Base-by-base conservation (phyloP, 257 asterid species). In the Nicotiana tomentosiformis region DNA sequence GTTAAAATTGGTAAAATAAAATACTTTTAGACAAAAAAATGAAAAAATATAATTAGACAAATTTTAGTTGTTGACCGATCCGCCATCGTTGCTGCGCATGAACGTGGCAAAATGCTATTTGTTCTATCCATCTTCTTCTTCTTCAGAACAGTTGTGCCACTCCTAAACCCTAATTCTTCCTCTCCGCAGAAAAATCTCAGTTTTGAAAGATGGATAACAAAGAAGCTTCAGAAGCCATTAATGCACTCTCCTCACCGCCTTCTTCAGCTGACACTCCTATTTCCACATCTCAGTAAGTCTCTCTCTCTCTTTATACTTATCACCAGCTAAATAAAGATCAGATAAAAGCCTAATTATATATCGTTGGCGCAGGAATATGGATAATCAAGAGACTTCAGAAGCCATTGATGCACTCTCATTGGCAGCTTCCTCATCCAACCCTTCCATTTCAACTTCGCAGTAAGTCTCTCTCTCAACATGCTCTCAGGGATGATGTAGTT, bases 351-450 rank as follows among this genome's bases (percentile, higher is more conserved):
- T 46, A 12, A 43, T 72, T 72, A 6, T 46, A 5, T 7, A 6
- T 37, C 10, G 78, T 72, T 35, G 7, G 26, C 7, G 78, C 78
- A 72, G 78, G 37, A 51, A 26, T 1, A 74, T 74, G 80, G 80
- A 74, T 74, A 51, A 74, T n/a, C 39, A 49, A 74, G 80, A 74
- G n/a, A 23, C 80, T 74, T 51, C 80, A 7, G 80, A 49, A 26
- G 64, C 80, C 29, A 76, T 76, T 29, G 26, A 26, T 7, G 80
- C 64, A 26, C 80, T 76, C 46, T 76, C 80, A 51, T 76, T 51
- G 43, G 4, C 62, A 14, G 43, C 80, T 76, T 76, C 80, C 9
- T 23, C 80, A 74, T 74, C 80, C 8, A 8, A 74, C 11, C 39
- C 80, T 26, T 74, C 80, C 15, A 4, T 76, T 76, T 76, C 61